Evolutionary conservation across 2,329 filamentous ascomycete species (phyloP).

Genomic region (Erysiphe neolycopersici): DNA sequence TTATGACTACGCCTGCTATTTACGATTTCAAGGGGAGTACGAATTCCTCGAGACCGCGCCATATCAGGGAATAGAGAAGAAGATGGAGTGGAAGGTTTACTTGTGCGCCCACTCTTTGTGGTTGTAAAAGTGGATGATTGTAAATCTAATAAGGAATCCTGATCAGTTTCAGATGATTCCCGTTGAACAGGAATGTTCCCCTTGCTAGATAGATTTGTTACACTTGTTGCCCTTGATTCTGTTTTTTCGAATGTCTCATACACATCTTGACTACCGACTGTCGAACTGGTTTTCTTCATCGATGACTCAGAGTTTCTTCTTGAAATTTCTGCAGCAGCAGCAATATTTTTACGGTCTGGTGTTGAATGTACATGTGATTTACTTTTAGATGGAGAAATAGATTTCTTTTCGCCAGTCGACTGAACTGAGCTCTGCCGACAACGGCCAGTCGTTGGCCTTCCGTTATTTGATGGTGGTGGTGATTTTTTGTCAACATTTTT

Average conservation of each 20-base stretch:
- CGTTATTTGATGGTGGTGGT: constrained; percentile 27
- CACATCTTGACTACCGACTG: too few species aligned
- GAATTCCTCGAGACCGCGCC: constrained; percentile 24
- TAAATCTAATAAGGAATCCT: constrained; percentile 14
- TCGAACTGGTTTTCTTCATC: too few species aligned
- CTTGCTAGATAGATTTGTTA: constrained; percentile 17
- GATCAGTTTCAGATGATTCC: constrained; percentile 23
- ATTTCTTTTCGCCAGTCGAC: constrained; percentile 28
- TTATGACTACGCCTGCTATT: constrained; percentile 29
- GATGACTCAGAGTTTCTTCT: background rate
- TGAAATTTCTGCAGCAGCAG: background rate
- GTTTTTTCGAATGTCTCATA: too few species aligned
- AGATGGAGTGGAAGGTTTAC: constrained; percentile 38
- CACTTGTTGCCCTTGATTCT: background rate
- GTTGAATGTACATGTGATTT: constrained; percentile 26
- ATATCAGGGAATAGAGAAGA: constrained; percentile 28
- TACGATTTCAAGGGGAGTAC: constrained; percentile 15
- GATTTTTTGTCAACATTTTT: constrained; percentile 25
- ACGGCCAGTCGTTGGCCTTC: constrained; percentile 40
- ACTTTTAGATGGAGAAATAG: constrained; percentile 31
- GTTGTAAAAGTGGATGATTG: constrained; percentile 16
- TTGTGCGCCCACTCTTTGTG: constrained; percentile 37
- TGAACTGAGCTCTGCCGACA: constrained; percentile 50
- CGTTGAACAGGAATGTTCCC: constrained; percentile 18
- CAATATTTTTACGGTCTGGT: constrained; percentile 11